Evolutionary conservation across 139 green algal species (phyloP), one percentile per base, ranked within the genome.

Genomic region (Tetradesmus obliquus): DNA sequence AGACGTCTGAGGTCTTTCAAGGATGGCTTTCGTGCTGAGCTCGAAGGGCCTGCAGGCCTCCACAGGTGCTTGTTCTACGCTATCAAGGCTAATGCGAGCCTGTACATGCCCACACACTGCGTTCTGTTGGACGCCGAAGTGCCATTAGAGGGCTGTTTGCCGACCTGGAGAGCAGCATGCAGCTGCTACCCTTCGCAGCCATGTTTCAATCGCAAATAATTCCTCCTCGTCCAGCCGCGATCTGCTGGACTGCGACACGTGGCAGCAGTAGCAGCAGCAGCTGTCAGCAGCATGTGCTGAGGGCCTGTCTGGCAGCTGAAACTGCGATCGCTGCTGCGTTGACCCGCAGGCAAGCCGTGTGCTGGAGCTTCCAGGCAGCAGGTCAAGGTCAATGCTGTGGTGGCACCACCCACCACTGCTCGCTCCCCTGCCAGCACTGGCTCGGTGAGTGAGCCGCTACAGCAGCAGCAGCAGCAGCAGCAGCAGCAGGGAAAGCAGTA

Each of bases 391-490:
- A 81, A 88, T 58, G 93, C 93, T 13, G 71, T 93, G 9, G 91
- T 88, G 32, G 90, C 91, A 6, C 76, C 91, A 19, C 93, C 95
- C 2, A 90, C 87, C 15, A 62, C 93, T 22, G 80, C 93, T n/a
- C 93, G 95, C 57, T 91, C 89, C 3, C 95, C 95, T 24, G 84
- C 91, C 20, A 93, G 91, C 85, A 97, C 95, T 24, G 95, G 95
- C 87, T 79, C 90, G 86, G 95, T 97, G 88, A 81, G 95, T 86
- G 13, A 72, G 10, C 45, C 45, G 20, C 55, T 32, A 60, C 66
- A 76, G 82, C 82, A 87, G 82, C 55, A 60, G 71, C 76, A 45
- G 87, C 53, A 55, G 5, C 86, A 51, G 6, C 19, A 53, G n/a
- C 3, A 55, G 17, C 55, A 32, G 87, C 69, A 55, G 88, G 74